These are phyloP conservation scores for Tricholoma hemisulphureum DNA, from an alignment of 768 basidiomycete species.

Conservation along the genomic window DNA sequence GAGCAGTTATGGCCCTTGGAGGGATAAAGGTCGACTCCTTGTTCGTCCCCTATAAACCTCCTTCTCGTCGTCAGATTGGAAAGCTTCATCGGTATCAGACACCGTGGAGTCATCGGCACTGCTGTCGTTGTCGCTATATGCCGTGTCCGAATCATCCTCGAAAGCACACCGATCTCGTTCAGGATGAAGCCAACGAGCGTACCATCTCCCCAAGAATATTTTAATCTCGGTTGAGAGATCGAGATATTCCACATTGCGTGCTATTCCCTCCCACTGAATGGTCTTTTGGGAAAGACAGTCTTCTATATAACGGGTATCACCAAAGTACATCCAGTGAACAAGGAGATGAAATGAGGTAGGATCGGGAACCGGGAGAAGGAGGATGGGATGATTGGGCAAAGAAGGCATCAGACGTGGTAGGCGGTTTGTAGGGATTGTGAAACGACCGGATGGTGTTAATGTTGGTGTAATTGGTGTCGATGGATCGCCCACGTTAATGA, in stretches of 20 bases:
- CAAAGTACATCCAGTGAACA: slow-evolving; percentile 83
- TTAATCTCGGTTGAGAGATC: slow-evolving; percentile 75
- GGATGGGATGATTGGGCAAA: slow-evolving; percentile 60
- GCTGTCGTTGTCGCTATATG: slow-evolving; percentile 26
- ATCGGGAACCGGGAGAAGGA: slow-evolving; percentile 76
- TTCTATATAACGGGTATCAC: slow-evolving; percentile 62
- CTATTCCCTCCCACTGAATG: slow-evolving; percentile 83
- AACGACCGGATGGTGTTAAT: slow-evolving; percentile 24
- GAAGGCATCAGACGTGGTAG: slow-evolving; percentile 71
- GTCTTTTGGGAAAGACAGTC: slow-evolving; percentile 60
- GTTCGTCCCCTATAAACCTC: slow-evolving; percentile 40
- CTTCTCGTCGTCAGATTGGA: slow-evolving; percentile 35
- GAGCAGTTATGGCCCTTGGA: slow-evolving; percentile 22
- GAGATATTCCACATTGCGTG: slow-evolving; percentile 87
- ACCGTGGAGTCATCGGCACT: slow-evolving; percentile 31
- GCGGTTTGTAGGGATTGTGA: slow-evolving; percentile 47
- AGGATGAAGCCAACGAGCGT: slow-evolving; percentile 57
- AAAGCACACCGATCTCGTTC: slow-evolving; percentile 29
- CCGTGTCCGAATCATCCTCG: slow-evolving; percentile 29
- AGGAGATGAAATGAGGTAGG: slow-evolving; percentile 69
- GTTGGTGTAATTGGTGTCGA: slow-evolving; percentile 21
- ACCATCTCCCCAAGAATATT: slow-evolving; percentile 74
- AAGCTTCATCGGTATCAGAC: slow-evolving; percentile 18
- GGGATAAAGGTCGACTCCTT: slow-evolving; percentile 39
- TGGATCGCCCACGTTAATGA: slow-evolving; percentile 33